Evolutionary conservation across 768 basidiomycete genomes (phyloP).

Genomic region (Mycena alexandri): DNA sequence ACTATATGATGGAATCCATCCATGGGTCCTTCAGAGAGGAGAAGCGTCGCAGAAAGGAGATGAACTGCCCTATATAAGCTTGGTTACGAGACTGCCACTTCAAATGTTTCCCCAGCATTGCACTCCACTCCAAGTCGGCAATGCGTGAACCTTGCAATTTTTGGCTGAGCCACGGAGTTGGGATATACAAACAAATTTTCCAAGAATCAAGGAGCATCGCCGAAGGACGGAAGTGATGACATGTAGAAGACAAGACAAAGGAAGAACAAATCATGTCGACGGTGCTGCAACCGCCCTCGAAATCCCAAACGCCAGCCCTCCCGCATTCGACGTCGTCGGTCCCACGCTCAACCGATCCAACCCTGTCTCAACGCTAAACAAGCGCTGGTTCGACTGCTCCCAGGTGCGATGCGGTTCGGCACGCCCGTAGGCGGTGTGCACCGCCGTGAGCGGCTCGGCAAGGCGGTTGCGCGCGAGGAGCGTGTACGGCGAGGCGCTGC

Average conservation of each 20-base stretch:
- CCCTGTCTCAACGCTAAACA: slow-evolving; percentile 34
- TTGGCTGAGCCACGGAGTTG: no score
- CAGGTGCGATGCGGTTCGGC: slow-evolving; percentile 34
- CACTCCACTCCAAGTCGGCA: no score
- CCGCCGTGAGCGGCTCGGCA: slow-evolving; percentile 26
- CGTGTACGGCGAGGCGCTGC: slow-evolving; percentile 31
- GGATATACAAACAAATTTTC: no score
- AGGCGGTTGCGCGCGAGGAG: slow-evolving; percentile 32
- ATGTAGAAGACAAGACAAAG: not conserved
- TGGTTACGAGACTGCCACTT: no score
- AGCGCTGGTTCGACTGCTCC: slow-evolving; percentile 15
- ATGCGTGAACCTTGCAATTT: no score
- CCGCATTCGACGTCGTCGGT: slow-evolving; percentile 20
- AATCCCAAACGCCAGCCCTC: slow-evolving; percentile 33
- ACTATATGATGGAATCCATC: no score
- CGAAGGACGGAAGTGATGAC: no score
- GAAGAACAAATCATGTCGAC: not conserved
- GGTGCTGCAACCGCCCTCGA: slow-evolving; percentile 17
- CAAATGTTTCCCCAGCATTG: no score
- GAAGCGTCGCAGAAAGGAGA: no score
- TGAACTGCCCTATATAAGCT: no score
- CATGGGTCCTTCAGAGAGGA: no score
- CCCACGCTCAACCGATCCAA: slow-evolving; percentile 32
- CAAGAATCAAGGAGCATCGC: no score
- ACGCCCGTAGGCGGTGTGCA: slow-evolving; percentile 34